Percentiles rank a stretch among this genome's conserved stretches.
Evolutionary conservation across 768 basidiomycete genomes (phyloP).

Genomic region (Leccinum aurantiacum): DNA sequence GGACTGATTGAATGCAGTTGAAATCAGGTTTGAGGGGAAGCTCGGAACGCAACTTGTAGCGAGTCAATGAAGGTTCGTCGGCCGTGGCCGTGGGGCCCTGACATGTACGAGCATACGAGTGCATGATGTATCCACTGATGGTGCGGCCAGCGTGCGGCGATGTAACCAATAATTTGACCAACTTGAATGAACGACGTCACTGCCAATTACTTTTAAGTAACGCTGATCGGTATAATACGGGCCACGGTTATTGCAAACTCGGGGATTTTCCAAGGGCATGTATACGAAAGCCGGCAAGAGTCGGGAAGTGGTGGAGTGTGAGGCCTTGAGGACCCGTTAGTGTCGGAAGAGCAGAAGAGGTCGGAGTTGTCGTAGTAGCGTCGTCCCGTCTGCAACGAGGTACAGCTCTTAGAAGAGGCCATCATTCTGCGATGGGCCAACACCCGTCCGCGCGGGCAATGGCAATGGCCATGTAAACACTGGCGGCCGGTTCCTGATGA

Average conservation of each 20-base stretch:
- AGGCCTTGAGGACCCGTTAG: too few species aligned
- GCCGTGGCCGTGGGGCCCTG: not conserved
- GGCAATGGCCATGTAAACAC: too few species aligned
- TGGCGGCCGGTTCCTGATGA: too few species aligned
- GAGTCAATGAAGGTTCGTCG: not conserved
- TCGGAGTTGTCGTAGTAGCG: too few species aligned
- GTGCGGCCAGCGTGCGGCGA: not conserved
- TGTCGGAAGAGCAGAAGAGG: too few species aligned
- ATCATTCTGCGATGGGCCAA: too few species aligned
- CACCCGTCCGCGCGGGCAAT: too few species aligned
- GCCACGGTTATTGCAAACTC: not conserved
- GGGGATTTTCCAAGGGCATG: not conserved
- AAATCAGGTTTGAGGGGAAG: not conserved
- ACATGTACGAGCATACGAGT: not conserved
- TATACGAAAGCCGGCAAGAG: not conserved
- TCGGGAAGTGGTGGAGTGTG: not conserved
- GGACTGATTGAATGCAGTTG: not conserved
- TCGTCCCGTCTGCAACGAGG: too few species aligned
- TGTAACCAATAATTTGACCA: not conserved
- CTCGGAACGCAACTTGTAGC: not conserved
- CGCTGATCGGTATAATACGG: not conserved
- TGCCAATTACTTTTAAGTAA: not conserved
- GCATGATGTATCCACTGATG: not conserved
- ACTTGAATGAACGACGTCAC: not conserved
- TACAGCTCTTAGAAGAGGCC: too few species aligned